A percentile compares a stretch with the other conserved stretches of the same genome.
Evolutionary conservation across 345 rosid species (phyloP).

Genomic region (Gossypium herbaceum): DNA sequence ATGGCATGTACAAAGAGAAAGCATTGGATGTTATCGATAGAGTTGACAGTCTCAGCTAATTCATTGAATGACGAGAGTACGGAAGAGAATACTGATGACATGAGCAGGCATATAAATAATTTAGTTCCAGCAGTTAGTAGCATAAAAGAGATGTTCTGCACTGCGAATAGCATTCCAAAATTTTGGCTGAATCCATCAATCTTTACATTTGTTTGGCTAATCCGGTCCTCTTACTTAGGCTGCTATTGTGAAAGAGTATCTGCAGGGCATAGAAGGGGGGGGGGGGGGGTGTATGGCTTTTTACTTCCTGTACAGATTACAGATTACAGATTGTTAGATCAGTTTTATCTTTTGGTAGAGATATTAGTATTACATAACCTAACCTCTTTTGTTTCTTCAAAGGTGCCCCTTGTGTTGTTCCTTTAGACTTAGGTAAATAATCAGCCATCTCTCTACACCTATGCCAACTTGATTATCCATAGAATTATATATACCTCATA

Average conservation of each 20-base stretch:
- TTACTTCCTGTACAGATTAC: not conserved
- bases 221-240: not conserved
- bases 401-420: not conserved
- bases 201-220: not conserved
- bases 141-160: not conserved
- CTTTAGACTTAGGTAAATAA: not conserved
- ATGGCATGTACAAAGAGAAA: conserved; percentile 67
- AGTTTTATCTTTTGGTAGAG: not conserved
- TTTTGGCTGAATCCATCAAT: not conserved
- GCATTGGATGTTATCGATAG: conserved; percentile 91
- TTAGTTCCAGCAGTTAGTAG: not conserved
- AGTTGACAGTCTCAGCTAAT: conserved; percentile 58
- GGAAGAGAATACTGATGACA: not conserved
- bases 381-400: not conserved
- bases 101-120: not conserved
- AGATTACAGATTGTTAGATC: not conserved
- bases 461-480: not conserved
- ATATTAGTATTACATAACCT: not conserved
- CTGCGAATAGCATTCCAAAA: not conserved
- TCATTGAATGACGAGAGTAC: not conserved
- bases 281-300: not conserved
- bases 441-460: not conserved
- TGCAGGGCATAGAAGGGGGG: not conserved
- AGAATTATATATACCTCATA: not conserved
- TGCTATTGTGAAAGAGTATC: not conserved